Evolutionary conservation across 2,329 filamentous ascomycete species (phyloP), one percentile per base, ranked within the genome.

Genomic region (Shiraia bambusicola): DNA sequence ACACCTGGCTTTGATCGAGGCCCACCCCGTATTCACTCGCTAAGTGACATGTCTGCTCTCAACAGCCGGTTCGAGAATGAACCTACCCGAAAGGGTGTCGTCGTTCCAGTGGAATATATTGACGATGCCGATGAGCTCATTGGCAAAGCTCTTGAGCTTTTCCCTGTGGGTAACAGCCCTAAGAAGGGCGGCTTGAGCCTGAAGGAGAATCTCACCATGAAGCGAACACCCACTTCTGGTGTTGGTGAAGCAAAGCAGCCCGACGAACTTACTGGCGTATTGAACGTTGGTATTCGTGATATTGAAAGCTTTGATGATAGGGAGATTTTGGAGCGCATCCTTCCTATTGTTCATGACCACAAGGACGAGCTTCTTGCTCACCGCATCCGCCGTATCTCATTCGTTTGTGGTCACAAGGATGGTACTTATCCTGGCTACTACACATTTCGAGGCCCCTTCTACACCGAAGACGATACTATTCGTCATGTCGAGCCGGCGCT

Each of bases 381-480:
- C 57, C 83, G 85, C 36, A 85, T 98, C 34, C 90, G 93, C 52
- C 88, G 93, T 56, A 74, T 98, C 42, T 96, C 91, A 35, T 96
- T 98, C 75, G 93, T 97, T 69, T 96, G 91, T 65, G 93, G 93
- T 41, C 89, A 88, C 76, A 89, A 85, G 65, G 89, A 98, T 64
- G 93, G 91, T 40, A 89, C 88, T 11, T 95, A 97, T 70, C 93
- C 92, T 15, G 90, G 88, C 34, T 97, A 98, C 80, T 97, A 88
- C 79, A 98, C 93, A 30, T 98, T 97, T 88, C 87, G 93, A 67
- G 92, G 92, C 5, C 92, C 93, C 19, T 74, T 77, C 37, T 98
- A 95, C 70, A 78, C 82, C 37, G 93, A 98, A 72, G 93, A 98
- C 63, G 83, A 88, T 69, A 95, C 87, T 70, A 97, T 98, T 65